Conservation (phyloP, 73 alveolate genomes). For the Tetrahymena thermophila region DNA sequence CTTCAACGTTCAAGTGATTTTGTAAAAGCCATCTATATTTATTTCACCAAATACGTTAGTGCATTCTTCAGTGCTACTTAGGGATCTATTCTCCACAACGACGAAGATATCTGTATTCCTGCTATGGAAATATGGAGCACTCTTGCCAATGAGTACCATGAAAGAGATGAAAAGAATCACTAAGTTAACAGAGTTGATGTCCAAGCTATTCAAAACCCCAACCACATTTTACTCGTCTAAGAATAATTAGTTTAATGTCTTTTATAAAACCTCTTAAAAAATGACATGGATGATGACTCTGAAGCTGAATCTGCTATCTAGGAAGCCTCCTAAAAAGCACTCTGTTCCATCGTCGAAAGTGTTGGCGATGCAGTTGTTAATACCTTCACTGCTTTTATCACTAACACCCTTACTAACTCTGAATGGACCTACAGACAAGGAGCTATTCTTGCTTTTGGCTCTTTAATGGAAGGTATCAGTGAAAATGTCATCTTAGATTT, state of each 20-base stretch:
- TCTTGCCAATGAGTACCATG: not conserved
- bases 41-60: not conserved
- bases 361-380: not conserved
- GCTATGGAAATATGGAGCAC: not conserved
- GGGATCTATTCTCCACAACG: not conserved
- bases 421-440: not conserved
- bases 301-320: not conserved
- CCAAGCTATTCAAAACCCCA: not conserved
- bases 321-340: not conserved
- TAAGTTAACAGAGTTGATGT: not conserved
- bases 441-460: not conserved
- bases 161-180: not conserved
- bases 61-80: not conserved
- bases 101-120: not conserved
- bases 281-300: not conserved
- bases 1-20: slow-evolving; percentile 1
- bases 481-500: not conserved
- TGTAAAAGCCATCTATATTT: not conserved
- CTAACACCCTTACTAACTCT: not conserved
- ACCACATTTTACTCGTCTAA: not conserved
- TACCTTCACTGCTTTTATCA: not conserved
- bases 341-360: not conserved
- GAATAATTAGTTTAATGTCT: not conserved
- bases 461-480: not conserved
- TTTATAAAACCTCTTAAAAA: not conserved